Evolutionary conservation across 768 basidiomycete genomes (phyloP), one percentile per base, ranked within the genome.

Genomic region (Panaeolus cyanescens): DNA sequence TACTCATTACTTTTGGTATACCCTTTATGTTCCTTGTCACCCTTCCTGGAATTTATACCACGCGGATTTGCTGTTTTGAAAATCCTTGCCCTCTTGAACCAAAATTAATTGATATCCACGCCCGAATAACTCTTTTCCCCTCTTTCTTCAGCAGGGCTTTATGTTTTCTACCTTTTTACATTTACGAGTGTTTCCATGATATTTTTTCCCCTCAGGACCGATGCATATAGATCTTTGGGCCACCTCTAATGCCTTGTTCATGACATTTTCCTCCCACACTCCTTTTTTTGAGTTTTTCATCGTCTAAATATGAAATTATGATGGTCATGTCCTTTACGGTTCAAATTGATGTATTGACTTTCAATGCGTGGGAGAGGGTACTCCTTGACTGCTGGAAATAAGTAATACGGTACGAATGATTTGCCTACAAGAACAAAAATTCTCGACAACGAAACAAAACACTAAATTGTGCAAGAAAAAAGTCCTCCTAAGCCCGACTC

Each of bases 201-300:
- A 42, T 20, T 4, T 30, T 28, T 39, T 17, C 7, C 19, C 37
- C 17, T 39, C 30, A 25, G 22, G 45, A 50, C 45, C 13, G 45
- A 28, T 50, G 32, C 42, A 42, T 54, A 59, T 63, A 54, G 55
- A 62, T 42, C 58, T 59, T 59, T 53, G 20, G 40, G 45, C 25
- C 45, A 28, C 40, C 10, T 9, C 19, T 28, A 28, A 28, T 50
- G 7, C 25, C 25, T 50, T 28, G 25, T 30, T 37, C 56, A 58
- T 53, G 58, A 45, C 42, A 19, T 10, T 32, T 50, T 45, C 28
- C 28, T 50, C 58, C 31, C 17, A 40, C 50, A 17, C 31, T 32
- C 5, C 31, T 45, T 5, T 30, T n/a, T 59, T 32, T 17, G 50
- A 20, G n/a, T 4, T 50, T 30, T 31, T n/a, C 50, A 5, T 36